Evolutionary conservation across 2,329 filamentous ascomycete genomes (phyloP), one percentile per base, ranked within the genome.

Genomic region (Macroventuria anomochaeta): DNA sequence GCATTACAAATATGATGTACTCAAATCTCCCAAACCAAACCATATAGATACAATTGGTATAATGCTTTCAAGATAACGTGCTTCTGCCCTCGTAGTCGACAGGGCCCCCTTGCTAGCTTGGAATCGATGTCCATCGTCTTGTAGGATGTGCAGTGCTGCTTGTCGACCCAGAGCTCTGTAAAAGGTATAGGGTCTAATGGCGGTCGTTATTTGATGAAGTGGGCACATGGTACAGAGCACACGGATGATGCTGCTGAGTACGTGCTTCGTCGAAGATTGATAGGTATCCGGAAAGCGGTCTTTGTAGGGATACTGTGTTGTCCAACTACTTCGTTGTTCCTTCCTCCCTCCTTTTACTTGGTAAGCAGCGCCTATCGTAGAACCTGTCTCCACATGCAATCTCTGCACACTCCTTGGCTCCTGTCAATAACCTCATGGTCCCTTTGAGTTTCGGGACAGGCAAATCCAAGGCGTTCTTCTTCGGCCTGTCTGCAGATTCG

Each of bases 321-420:
- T 32, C 8, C 21, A 15, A 20, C 34, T 49, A 61, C 41, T 61
- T 62, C 15, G 8, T 10, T 25, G 23, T 10, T 17, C 7, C 5
- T 21, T 10, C 36, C 33, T n/a, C 36, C 33, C 11, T 31, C 12
- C 23, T 12, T 12, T 23, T 21, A 11, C 8, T 11, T 13, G 17
- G n/a, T n/a, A n/a, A 8, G 12, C 5, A 25, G 3, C n/a, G 23
- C 18, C 21, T 48, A 54, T 28, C 34, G 46, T n/a, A 55, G 39
- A 8, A 67, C 53, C 23, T 63, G 58, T 36, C 64, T 67, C 68
- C 67, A 71, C 25, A 71, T 52, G 55, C 70, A 72, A 13, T 51
- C 52, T 29, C 63, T 67, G 52, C 70, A 72, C 59, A 68, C 62
- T 12, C 69, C 70, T 46, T 71, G 68, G 31, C 69, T 71, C 36